Conservation (phyloP, 108 stramenopile species). For the Cyclotella atomus region DNA sequence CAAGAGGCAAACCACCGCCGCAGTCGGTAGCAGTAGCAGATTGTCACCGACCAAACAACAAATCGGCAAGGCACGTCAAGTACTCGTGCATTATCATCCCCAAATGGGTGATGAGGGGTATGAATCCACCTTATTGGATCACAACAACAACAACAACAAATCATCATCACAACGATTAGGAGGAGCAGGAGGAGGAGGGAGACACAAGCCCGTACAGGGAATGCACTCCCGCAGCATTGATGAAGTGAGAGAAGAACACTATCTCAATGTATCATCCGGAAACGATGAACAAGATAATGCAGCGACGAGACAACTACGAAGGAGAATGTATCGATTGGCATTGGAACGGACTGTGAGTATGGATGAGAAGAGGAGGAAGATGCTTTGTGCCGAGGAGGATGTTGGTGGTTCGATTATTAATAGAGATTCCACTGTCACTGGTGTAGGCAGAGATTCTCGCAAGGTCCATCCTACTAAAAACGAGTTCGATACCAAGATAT, state of each 20-base stretch:
- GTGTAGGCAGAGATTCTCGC: no score
- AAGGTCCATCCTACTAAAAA: no score
- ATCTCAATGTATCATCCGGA: no score
- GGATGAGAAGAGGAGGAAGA: conserved; percentile 33
- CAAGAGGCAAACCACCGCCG: background rate
- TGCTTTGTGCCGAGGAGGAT: conserved; percentile 36
- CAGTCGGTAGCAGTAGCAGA: background rate
- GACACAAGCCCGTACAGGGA: no score
- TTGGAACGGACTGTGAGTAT: conserved; percentile 26
- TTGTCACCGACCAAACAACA: no score
- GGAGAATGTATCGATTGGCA: conserved; percentile 32
- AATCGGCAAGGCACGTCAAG: conserved; percentile 33
- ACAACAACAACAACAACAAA: background rate
- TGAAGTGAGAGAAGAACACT: conserved; percentile 12
- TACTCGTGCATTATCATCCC: conserved; percentile 56
- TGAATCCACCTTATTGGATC: conserved; percentile 43
- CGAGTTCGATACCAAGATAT: no score
- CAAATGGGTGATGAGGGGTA: conserved; percentile 53
- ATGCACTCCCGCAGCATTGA: conserved; percentile 51
- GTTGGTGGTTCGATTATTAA: no score
- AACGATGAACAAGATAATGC: conserved; percentile 47
- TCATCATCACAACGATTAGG: background rate
- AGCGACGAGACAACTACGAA: conserved; percentile 38
- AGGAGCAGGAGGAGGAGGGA: background rate
- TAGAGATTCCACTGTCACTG: no score